Evolutionary conservation across 768 basidiomycete species (phyloP).

Genomic region (Pisolithus marmoratus): DNA sequence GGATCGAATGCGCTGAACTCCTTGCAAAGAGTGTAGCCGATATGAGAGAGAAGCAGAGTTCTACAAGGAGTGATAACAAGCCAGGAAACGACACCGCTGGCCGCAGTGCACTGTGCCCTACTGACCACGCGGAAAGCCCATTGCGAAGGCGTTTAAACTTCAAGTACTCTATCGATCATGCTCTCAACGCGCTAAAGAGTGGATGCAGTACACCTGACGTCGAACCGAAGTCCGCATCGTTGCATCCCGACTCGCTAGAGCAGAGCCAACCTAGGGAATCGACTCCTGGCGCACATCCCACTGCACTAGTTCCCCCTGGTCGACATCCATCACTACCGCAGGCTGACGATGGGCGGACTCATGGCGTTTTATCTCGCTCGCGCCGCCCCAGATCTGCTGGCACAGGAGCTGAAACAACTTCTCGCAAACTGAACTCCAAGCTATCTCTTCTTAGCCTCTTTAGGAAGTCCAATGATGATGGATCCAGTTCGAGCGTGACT

Average conservation of each 20-base stretch:
- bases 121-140: constrained; percentile 26
- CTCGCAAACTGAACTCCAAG: constrained; percentile 56
- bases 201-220: constrained; percentile 27
- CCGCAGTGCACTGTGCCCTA: constrained; percentile 19
- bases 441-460: constrained; percentile 71
- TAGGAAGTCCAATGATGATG: constrained; percentile 48
- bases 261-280: constrained; percentile 8
- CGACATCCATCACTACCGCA: constrained; percentile 71
- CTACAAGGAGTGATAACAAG: constrained; percentile 40
- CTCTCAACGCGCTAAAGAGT: constrained; percentile 45
- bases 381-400: constrained; percentile 71
- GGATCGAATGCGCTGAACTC: constrained; percentile 69
- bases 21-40: constrained; percentile 62
- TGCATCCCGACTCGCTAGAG: constrained; percentile 10
- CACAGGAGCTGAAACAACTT: constrained; percentile 47
- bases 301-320: constrained; percentile 25
- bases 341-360: constrained; percentile 32
- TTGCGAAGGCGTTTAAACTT: constrained; percentile 53
- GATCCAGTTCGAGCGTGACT: constrained; percentile 31
- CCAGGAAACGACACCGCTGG: constrained; percentile 15
- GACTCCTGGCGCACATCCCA: not conserved
- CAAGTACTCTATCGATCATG: constrained; percentile 76
- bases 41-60: constrained; percentile 51
- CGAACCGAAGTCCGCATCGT: constrained; percentile 17
- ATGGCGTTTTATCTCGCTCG: constrained; percentile 29